Conservation (phyloP, 225 moss, liverwort and hornwort genomes). For the Physcomitrellopsis africana region DNA sequence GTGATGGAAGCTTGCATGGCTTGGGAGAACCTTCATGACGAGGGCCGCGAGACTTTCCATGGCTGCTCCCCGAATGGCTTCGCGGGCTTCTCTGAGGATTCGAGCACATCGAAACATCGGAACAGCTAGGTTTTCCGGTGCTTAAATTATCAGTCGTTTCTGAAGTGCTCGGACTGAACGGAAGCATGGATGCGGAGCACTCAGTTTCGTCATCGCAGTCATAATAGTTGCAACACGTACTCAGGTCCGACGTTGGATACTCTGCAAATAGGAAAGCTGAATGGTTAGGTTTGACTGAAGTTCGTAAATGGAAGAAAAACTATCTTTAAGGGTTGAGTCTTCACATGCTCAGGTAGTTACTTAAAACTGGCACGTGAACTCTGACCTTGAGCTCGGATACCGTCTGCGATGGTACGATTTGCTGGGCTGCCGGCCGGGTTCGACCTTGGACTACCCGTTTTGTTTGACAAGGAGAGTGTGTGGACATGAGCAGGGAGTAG, state of each 20-base stretch:
- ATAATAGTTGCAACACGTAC: conserved; percentile 15
- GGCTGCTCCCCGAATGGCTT: conserved; percentile 25
- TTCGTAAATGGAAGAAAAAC: background rate
- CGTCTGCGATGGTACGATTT: conserved; percentile 25
- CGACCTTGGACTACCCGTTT: conserved; percentile 30
- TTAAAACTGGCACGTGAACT: background rate
- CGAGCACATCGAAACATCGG: conserved; percentile 28
- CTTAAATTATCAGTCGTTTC: conserved; percentile 29
- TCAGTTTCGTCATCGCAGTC: conserved; percentile 29
- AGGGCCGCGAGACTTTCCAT: conserved; percentile 24
- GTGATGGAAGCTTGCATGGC: conserved; percentile 51
- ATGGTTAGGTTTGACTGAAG: conserved; percentile 18
- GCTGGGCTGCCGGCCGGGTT: conserved; percentile 21
- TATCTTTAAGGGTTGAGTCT: background rate
- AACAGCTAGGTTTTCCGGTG: conserved; percentile 39
- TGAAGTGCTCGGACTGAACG: conserved; percentile 27
- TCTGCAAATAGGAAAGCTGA: conserved; percentile 34
- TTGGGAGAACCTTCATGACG: conserved; percentile 36
- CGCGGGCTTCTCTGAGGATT: conserved; percentile 49
- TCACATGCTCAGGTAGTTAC: conserved; percentile 11
- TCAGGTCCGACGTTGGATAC: conserved; percentile 15
- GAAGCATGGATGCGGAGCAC: conserved; percentile 29
- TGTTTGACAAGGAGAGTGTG: conserved; percentile 26
- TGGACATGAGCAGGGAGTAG: conserved; percentile 22
- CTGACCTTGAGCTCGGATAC: conserved; percentile 41